A percentile compares a stretch with the other conserved stretches of the same genome.
These are phyloP conservation scores for Iris pallida DNA, from an alignment of 116 monocot genomes.

Conservation along the genomic window DNA sequence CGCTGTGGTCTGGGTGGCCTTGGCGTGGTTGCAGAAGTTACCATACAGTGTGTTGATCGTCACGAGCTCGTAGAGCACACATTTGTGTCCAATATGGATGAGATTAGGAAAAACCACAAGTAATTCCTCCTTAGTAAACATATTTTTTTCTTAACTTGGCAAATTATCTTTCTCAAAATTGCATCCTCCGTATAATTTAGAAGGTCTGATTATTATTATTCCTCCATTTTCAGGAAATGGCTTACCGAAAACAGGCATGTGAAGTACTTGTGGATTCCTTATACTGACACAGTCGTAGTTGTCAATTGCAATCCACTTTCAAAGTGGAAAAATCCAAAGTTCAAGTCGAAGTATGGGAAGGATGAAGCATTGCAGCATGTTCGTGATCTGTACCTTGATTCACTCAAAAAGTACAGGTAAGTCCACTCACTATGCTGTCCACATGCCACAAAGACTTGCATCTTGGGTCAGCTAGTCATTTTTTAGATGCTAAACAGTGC, in stretches of 20 bases:
- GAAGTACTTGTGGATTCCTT: conserved; percentile 96
- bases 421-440: background rate
- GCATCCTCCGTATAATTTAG: background rate
- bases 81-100: conserved; percentile 66
- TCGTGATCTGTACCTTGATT: conserved; percentile 66
- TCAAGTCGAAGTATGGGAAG: conserved; percentile 51
- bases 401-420: conserved; percentile 69
- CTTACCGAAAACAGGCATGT: conserved; percentile 87
- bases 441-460: background rate
- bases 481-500: background rate
- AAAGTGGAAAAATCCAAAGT: conserved; percentile 62
- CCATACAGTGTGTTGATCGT: conserved; percentile 88
- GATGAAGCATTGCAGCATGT: conserved; percentile 80
- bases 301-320: conserved; percentile 85
- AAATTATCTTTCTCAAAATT: background rate
- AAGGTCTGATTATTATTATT: background rate
- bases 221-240: conserved; percentile 71
- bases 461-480: background rate
- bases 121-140: conserved; percentile 11
- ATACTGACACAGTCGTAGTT: conserved; percentile 84
- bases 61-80: conserved; percentile 96
- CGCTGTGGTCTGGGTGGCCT: conserved; percentile 96
- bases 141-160: background rate
- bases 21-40: conserved; percentile 97
- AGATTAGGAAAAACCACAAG: conserved; percentile 96